Evolutionary conservation across 2,329 filamentous ascomycete genomes (phyloP).

Genomic region (Tolypocladium nubicola): DNA sequence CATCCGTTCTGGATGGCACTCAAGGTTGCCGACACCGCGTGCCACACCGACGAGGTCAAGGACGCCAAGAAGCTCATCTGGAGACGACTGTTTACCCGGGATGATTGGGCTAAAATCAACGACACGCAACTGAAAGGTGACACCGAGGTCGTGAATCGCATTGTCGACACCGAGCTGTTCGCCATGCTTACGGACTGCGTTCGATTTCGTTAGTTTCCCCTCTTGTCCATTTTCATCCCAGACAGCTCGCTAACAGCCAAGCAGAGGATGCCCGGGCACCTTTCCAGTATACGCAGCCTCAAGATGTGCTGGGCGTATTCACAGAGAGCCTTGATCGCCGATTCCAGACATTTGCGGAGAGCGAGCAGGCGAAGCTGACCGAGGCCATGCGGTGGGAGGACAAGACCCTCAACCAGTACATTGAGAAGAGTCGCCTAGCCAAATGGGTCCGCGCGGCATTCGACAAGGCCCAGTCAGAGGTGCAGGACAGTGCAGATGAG

Average conservation of each 20-base stretch:
- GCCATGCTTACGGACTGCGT: slow-evolving; percentile 55
- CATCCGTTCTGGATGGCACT: slow-evolving; percentile 69
- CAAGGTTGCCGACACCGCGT: slow-evolving; percentile 44
- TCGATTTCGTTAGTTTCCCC: slow-evolving; percentile 46
- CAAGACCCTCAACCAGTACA: slow-evolving; percentile 47
- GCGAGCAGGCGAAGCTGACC: slow-evolving; percentile 55
- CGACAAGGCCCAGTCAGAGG: slow-evolving; percentile 24
- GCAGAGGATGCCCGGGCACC: slow-evolving; percentile 31
- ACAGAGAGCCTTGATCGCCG: slow-evolving; percentile 51
- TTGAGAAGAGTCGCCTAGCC: slow-evolving; percentile 58
- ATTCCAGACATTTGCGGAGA: slow-evolving; percentile 48
- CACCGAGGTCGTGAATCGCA: slow-evolving; percentile 48
- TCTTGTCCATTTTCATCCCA: neutral
- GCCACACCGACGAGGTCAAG: slow-evolving; percentile 43
- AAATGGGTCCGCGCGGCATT: slow-evolving; percentile 47
- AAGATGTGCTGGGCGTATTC: slow-evolving; percentile 47
- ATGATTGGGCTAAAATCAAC: slow-evolving; percentile 76
- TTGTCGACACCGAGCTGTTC: slow-evolving; percentile 59
- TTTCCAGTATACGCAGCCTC: slow-evolving; percentile 37
- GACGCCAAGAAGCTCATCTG: slow-evolving; percentile 60
- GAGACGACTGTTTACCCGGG: slow-evolving; percentile 74
- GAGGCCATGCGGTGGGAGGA: slow-evolving; percentile 68
- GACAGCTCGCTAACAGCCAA: neutral
- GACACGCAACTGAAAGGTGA: slow-evolving; percentile 68
- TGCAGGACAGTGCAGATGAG: slow-evolving; percentile 21